These are phyloP conservation scores for Solanum ahanhuiri DNA, from an alignment of 257 asterid genomes.

Conservation along the genomic window DNA sequence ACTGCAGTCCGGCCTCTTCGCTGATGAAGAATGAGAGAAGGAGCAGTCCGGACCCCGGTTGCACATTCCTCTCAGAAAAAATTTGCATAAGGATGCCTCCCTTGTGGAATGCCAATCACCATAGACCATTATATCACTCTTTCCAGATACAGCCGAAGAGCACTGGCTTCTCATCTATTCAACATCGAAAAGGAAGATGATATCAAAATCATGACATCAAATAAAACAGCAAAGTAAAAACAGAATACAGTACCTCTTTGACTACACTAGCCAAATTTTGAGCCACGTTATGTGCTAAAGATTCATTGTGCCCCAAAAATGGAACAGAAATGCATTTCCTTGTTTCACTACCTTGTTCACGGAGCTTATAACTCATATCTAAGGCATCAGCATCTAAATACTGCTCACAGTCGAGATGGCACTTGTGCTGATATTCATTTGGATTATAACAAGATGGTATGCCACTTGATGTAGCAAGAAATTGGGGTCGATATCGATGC, in stretches of 20 bases:
- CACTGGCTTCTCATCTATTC: constrained; percentile 60
- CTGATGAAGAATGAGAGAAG: constrained; percentile 66
- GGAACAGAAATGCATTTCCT: constrained; percentile 53
- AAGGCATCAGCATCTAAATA: constrained; percentile 22
- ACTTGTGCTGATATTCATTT: constrained; percentile 37
- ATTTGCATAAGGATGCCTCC: constrained; percentile 51
- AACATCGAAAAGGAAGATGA: constrained; percentile 11
- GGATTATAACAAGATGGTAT: constrained; percentile 44
- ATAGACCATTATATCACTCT: constrained; percentile 6
- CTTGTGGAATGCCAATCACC: constrained; percentile 11
- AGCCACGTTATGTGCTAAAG: constrained; percentile 41
- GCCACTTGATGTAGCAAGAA: constrained; percentile 32
- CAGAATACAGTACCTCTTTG: constrained; percentile 52
- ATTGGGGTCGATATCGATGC: constrained; percentile 79
- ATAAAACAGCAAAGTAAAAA: constrained; percentile 5
- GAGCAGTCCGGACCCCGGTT: constrained; percentile 68
- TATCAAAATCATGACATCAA: constrained; percentile 14
- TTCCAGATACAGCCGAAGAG: constrained; percentile 27
- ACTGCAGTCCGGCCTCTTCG: constrained; percentile 58
- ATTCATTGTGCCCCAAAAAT: constrained; percentile 48
- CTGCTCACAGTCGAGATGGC: constrained; percentile 25
- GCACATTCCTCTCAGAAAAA: constrained; percentile 56
- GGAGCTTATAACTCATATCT: constrained; percentile 24
- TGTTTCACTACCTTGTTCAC: constrained; percentile 28
- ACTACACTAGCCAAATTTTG: constrained; percentile 44